Percentiles rank a stretch among this genome's conserved stretches.
These are phyloP conservation scores for Trichoderma citrinoviride DNA, from an alignment of 2,329 filamentous ascomycete species.

Conservation along the genomic window DNA sequence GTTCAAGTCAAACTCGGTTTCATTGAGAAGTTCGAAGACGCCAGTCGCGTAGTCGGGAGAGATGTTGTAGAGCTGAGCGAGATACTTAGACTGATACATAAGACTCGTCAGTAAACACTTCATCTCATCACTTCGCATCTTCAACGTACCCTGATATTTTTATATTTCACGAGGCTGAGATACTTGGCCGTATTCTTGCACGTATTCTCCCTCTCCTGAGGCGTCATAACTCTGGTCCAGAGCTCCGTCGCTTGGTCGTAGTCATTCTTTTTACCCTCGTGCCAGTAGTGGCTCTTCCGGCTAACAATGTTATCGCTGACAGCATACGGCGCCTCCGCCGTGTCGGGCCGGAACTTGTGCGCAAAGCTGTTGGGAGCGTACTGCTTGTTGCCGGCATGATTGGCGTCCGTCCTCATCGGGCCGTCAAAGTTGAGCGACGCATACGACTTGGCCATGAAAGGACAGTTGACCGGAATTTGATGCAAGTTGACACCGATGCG, in stretches of 20 bases:
- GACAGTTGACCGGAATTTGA: constrained; percentile 41
- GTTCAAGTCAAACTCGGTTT: constrained; percentile 43
- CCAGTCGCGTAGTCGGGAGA: constrained; percentile 45
- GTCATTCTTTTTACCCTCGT: constrained; percentile 52
- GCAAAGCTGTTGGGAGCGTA: neutral
- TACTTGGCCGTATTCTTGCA: constrained; percentile 49
- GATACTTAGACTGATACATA: constrained; percentile 36
- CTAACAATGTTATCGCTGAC: constrained; percentile 49
- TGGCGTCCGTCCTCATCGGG: neutral
- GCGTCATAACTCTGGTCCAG: constrained; percentile 48
- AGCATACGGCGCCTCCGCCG: constrained; percentile 33
- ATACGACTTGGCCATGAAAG: constrained; percentile 1
- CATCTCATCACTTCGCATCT: neutral
- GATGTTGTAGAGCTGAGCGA: constrained; percentile 46
- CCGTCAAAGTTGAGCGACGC: neutral
- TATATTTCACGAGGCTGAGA: constrained; percentile 43
- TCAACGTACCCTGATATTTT: constrained; percentile 38
- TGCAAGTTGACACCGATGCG: constrained; percentile 52
- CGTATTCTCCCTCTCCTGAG: constrained; percentile 43
- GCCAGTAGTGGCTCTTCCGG: constrained; percentile 53
- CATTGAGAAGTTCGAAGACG: constrained; percentile 45
- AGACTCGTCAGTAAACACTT: constrained; percentile 31
- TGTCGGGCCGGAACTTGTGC: neutral
- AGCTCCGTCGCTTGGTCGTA: constrained; percentile 51
- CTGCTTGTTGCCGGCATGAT: neutral